phyloP scores from a whole-genome alignment of 345 rosid genomes.

The Bruguiera sexangula region DNA sequence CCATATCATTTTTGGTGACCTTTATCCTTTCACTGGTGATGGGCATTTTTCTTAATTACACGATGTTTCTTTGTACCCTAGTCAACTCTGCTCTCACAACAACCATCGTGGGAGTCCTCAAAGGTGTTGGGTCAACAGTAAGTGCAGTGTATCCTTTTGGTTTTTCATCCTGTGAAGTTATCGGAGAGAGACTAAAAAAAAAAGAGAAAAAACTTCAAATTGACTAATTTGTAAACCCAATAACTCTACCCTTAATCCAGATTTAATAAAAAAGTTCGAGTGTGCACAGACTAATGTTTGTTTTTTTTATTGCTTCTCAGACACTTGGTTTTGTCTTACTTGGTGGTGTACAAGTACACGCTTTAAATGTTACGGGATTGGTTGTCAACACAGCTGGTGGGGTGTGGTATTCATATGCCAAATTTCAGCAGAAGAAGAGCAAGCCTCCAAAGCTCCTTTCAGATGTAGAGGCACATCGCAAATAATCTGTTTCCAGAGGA shows the following conservation, averaged over 20 bases:
- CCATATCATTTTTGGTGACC: conserved; percentile 60
- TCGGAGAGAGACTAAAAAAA: background rate
- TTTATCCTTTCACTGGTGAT: conserved; percentile 74
- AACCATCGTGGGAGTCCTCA: conserved; percentile 94
- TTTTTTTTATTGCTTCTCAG: conserved; percentile 30
- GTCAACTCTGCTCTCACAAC: conserved; percentile 97
- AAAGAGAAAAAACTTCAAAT: background rate
- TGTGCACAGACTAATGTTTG: background rate
- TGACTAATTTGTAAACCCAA: background rate
- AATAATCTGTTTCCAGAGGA: conserved; percentile 24
- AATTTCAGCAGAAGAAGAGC: conserved; percentile 70
- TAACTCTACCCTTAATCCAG: background rate
- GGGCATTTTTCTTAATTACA: conserved; percentile 94
- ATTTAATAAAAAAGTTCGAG: background rate
- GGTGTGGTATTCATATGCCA: conserved; percentile 84
- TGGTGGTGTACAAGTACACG: conserved; percentile 92
- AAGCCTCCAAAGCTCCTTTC: conserved; percentile 47
- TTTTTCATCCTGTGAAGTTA: background rate
- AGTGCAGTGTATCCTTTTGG: conserved; percentile 20
- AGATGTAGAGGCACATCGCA: conserved; percentile 67
- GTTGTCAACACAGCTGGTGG: conserved; percentile 91
- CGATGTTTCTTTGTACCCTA: conserved; percentile 93
- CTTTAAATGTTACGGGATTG: conserved; percentile 77
- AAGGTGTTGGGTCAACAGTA: conserved; percentile 96
- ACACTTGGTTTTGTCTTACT: conserved; percentile 85